A percentile compares a stretch with the other conserved stretches of the same genome.
Conservation (phyloP, 176 grass and related monocot genomes). For the Otatea glauca region DNA sequence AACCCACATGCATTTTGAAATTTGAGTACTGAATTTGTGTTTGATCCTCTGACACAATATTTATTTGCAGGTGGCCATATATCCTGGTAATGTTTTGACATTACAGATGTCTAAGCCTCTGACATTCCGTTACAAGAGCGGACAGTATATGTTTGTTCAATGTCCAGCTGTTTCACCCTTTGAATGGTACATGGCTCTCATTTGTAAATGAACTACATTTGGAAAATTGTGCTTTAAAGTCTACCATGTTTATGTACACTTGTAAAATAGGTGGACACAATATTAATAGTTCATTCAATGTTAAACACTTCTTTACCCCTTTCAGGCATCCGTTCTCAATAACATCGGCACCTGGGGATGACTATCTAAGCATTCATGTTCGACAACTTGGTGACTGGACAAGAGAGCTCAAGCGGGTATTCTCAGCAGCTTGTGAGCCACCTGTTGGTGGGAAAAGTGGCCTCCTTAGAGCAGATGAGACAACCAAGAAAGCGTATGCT, state of each 20-base stretch:
- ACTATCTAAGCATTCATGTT: slow-evolving; percentile 95
- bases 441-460: slow-evolving; percentile 87
- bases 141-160: slow-evolving; percentile 99
- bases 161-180: slow-evolving; percentile 93
- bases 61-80: slow-evolving; percentile 84
- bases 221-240: slow-evolving; percentile 13
- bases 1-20: slow-evolving; percentile 19
- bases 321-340: slow-evolving; percentile 98
- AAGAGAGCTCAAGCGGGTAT: slow-evolving; percentile 84
- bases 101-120: slow-evolving; percentile 93
- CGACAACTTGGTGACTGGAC: slow-evolving; percentile 98
- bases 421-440: slow-evolving; percentile 88
- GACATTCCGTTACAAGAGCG: slow-evolving; percentile 84
- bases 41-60: slow-evolving; percentile 44
- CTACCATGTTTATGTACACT: background rate
- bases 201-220: slow-evolving; percentile 25
- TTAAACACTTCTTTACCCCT: slow-evolving; percentile 33
- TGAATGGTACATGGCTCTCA: slow-evolving; percentile 75
- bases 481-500: slow-evolving; percentile 72
- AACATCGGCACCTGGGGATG: slow-evolving; percentile 89
- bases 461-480: slow-evolving; percentile 91
- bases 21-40: slow-evolving; percentile 37
- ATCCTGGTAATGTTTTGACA: slow-evolving; percentile 94
- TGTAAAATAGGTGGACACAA: slow-evolving; percentile 4
- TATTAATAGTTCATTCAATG: slow-evolving; percentile 2